Conservation (phyloP, 805 yeast species). For the Candida argentea region DNA sequence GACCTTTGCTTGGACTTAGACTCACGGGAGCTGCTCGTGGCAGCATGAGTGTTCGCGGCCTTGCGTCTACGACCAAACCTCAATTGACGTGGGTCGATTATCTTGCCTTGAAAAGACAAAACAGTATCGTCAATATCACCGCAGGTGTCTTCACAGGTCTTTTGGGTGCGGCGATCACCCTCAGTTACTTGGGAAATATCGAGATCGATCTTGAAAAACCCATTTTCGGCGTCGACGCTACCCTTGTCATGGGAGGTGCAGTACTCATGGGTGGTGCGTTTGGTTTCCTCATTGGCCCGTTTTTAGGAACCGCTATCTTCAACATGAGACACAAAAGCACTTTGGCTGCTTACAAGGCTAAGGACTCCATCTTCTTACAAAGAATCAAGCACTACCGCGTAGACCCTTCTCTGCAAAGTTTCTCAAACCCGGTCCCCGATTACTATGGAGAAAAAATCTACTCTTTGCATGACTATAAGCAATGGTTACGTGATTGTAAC, state of each 20-base stretch:
- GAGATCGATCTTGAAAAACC: conserved; percentile 84
- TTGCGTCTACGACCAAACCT: conserved; percentile 11
- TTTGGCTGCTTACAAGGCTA: conserved; percentile 40
- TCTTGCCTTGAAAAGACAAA: conserved; percentile 63
- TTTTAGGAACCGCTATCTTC: conserved; percentile 62
- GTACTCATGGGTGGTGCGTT: conserved; percentile 61
- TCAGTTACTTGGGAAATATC: conserved; percentile 66
- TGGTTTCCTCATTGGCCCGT: conserved; percentile 80
- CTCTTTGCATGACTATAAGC: conserved; percentile 75
- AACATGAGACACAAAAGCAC: conserved; percentile 38
- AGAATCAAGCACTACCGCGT: conserved; percentile 75
- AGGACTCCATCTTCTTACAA: conserved; percentile 65
- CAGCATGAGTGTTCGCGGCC: too few species aligned
- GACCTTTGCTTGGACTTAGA: too few species aligned
- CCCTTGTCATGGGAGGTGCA: conserved; percentile 68
- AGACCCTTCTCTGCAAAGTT: conserved; percentile 83
- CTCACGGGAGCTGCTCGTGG: too few species aligned
- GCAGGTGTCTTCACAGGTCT: conserved; percentile 63
- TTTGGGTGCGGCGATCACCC: conserved; percentile 55
- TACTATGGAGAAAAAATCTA: conserved; percentile 95
- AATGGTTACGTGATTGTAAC: conserved; percentile 93
- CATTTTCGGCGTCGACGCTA: conserved; percentile 83
- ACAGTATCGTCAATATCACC: conserved; percentile 57
- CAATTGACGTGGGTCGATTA: conserved; percentile 70
- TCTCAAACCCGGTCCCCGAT: conserved; percentile 95